Percentiles rank a stretch among this genome's conserved stretches.
Conservation (phyloP, 2,329 filamentous ascomycete species). For the Sporothrix inflata region DNA sequence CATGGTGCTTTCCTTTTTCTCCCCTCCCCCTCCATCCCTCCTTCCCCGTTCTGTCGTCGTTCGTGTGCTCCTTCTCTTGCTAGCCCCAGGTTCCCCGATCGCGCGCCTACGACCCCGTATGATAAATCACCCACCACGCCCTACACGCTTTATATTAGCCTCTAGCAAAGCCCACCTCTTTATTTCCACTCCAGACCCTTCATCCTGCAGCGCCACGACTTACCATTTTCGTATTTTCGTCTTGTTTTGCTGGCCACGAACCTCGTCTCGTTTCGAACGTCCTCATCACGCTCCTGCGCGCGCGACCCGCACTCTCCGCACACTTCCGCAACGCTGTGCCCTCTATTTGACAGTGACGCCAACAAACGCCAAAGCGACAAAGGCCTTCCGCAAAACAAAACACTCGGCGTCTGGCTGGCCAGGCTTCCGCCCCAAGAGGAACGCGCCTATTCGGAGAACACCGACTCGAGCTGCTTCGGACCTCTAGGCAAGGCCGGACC, state of each 20-base stretch:
- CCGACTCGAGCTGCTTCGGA: not conserved
- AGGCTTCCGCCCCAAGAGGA: not conserved
- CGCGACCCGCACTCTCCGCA: not conserved
- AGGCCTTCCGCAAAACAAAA: not conserved
- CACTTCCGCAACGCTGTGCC: not conserved
- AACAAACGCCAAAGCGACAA: not conserved
- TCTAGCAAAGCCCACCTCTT: not conserved
- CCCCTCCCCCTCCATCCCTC: not conserved
- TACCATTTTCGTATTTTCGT: slow-evolving; percentile 17
- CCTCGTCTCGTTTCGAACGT: not conserved
- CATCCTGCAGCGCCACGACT: slow-evolving; percentile 15
- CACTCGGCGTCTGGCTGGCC: not conserved
- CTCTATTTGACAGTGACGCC: not conserved
- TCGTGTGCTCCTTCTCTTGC: not conserved
- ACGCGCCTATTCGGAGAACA: not conserved
- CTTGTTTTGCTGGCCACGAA: not conserved
- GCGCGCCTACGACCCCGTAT: slow-evolving; percentile 20
- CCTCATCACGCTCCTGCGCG: not conserved
- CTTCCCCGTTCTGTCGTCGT: not conserved
- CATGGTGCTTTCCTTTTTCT: not conserved
- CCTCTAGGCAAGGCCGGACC: not conserved
- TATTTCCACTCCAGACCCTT: slow-evolving; percentile 6
- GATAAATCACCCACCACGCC: slow-evolving; percentile 18
- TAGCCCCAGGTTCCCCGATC: slow-evolving; percentile 12
- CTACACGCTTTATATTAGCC: slow-evolving; percentile 22